These are phyloP conservation scores for Hanseniaspora thailandica DNA, from an alignment of 805 yeast species.

Conservation along the genomic window DNA sequence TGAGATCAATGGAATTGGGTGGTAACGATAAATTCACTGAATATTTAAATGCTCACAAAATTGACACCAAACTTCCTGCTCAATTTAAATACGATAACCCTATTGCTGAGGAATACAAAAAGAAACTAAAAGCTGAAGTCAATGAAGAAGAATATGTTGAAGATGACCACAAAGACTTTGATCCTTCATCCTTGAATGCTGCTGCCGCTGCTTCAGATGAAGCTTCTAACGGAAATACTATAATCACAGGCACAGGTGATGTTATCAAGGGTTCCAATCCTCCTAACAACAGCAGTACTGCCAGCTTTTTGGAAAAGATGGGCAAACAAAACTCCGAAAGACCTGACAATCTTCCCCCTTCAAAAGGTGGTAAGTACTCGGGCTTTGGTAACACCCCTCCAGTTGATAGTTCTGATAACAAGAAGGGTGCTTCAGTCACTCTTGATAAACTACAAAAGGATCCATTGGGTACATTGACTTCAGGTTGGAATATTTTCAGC, in stretches of 20 bases:
- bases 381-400: conserved; percentile 80
- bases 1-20: conserved; percentile 82
- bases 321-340: conserved; percentile 62
- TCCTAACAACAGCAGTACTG: conserved; percentile 41
- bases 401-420: conserved; percentile 18
- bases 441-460: conserved; percentile 63
- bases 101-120: conserved; percentile 90
- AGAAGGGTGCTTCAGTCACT: conserved; percentile 34
- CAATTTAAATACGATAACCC: conserved; percentile 72
- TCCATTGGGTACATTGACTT: conserved; percentile 79
- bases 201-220: conserved; percentile 8
- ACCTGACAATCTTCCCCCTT: conserved; percentile 74
- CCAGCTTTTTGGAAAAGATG: conserved; percentile 66
- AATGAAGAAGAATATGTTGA: conserved; percentile 63
- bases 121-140: conserved; percentile 58
- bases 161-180: conserved; percentile 43
- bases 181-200: conserved; percentile 21
- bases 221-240: conserved; percentile 12
- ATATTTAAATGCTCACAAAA: conserved; percentile 61
- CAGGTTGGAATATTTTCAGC: conserved; percentile 91
- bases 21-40: conserved; percentile 69
- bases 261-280: conserved; percentile 29
- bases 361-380: conserved; percentile 83
- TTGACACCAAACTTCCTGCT: conserved; percentile 52
- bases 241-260: conserved; percentile 13